Evolutionary conservation across 129 eudicot genomes (phyloP), one percentile per base, ranked within the genome.

Genomic region (Dittrichia graveolens): DNA sequence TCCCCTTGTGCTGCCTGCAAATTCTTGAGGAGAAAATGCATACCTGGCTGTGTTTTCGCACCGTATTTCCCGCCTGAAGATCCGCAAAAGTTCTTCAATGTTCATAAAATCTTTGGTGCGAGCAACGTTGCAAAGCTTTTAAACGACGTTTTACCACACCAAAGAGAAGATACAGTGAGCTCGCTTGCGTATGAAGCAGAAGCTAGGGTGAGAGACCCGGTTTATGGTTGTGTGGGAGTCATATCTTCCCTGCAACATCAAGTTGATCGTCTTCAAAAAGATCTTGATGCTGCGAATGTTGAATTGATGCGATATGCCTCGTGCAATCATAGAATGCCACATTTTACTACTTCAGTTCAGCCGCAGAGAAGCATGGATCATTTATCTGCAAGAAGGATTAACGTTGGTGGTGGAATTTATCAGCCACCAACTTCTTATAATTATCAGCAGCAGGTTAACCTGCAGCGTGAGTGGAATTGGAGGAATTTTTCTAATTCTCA

Each of bases 1-100:
- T 76, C 93, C 6, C 97, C 97, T n/a, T 91, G 97, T 78, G 97
- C 97, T 12, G 97, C 97, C 60, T 91, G 96, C 93, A 91, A 91
- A 78, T 91, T 88, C 82, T 78, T 91, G 52, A 80, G 96, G 40
- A 73, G 97, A 61, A 91, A 89, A 69, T 91, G 97, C 89, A 72
- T 86, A 81, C 96, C 89, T 2, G 94, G 88, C 14, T 91, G 97
- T 87, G 75, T 83, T 15, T 92, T 91, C 44, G 85, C 96, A 3
- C 97, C 97, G 4, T 86, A 91, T 61, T 91, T 91, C 80, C 97
- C 96, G n/a, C 97, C 97, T 0, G 97, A 92, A 48, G 96, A 92
- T 67, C 97, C 97, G 0, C 89, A 83, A 8, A 92, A 86, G 43
- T 92, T 92, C 38, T 81, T 91, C 61, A 87, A 89, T 34, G 98